Conservation (phyloP, 140 eudicot species). For the Eryngium alpinum region DNA sequence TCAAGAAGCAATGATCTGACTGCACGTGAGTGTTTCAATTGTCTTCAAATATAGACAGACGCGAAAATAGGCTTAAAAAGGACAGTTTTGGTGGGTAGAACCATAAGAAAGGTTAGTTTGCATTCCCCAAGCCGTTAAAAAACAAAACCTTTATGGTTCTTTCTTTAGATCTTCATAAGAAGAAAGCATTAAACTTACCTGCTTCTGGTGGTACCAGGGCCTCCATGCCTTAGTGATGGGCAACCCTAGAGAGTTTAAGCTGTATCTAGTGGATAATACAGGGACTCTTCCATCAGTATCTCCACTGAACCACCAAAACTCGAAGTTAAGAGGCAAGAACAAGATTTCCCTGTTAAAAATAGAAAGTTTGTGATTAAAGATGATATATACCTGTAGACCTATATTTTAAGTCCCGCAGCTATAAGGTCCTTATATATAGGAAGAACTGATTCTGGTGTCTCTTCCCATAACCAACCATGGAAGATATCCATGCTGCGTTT, state of each 20-base stretch:
- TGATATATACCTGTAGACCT: constrained; percentile 70
- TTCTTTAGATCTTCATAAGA: no score
- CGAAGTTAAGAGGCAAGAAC: background rate
- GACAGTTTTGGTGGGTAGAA: no score
- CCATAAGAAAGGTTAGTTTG: no score
- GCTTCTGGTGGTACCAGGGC: constrained; percentile 94
- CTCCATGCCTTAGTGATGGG: constrained; percentile 85
- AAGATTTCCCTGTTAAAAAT: background rate
- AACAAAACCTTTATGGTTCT: no score
- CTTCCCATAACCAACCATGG: constrained; percentile 68
- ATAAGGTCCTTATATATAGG: constrained; percentile 85
- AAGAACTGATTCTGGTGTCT: constrained; percentile 63
- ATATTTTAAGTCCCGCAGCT: constrained; percentile 74
- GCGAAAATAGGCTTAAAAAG: no score
- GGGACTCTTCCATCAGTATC: constrained; percentile 99
- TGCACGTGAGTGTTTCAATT: background rate
- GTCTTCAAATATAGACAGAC: background rate
- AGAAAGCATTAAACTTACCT: constrained; percentile 49
- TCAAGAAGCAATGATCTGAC: no score
- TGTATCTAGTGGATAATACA: constrained; percentile 86
- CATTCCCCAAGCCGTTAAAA: no score
- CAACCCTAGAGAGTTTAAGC: constrained; percentile 69
- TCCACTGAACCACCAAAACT: constrained; percentile 44
- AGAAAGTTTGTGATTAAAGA: background rate
- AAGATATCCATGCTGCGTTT: constrained; percentile 67